Evolutionary conservation across 805 yeast genomes (phyloP).

Genomic region (Candida patagonica): DNA sequence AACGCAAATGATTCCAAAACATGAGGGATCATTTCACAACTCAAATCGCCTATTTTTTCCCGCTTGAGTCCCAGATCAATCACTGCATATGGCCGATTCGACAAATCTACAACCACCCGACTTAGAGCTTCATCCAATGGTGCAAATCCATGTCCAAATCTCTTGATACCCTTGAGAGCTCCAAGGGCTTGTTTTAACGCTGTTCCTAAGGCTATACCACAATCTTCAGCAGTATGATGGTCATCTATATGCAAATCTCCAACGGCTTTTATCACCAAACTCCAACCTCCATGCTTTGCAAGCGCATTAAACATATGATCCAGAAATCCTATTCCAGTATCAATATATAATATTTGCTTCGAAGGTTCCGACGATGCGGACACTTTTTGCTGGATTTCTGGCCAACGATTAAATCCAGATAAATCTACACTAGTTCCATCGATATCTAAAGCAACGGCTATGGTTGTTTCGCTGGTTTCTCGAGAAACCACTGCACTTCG

Average conservation of each 20-base stretch:
- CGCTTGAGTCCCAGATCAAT: conserved; percentile 83
- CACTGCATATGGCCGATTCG: conserved; percentile 88
- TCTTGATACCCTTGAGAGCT: conserved; percentile 76
- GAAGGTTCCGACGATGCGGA: conserved; percentile 38
- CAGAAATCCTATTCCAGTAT: conserved; percentile 89
- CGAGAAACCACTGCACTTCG: conserved; percentile 46
- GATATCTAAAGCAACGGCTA: conserved; percentile 72
- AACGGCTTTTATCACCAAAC: conserved; percentile 74
- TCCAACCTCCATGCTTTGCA: conserved; percentile 97
- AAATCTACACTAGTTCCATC: conserved; percentile 70
- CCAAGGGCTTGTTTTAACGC: conserved; percentile 90
- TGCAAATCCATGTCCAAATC: conserved; percentile 90
- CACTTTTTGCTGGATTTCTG: conserved; percentile 16
- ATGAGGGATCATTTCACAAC: conserved; percentile 98
- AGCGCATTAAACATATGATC: conserved; percentile 98
- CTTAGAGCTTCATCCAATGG: conserved; percentile 95
- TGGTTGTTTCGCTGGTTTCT: conserved; percentile 87
- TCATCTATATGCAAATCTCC: conserved; percentile 96
- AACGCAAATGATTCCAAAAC: conserved; percentile 90
- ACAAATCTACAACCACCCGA: conserved; percentile 91
- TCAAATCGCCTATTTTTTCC: conserved; percentile 86
- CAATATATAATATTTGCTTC: conserved; percentile 41
- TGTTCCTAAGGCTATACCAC: conserved; percentile 82
- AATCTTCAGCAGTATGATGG: conserved; percentile 95
- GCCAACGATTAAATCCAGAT: not conserved